phyloP scores from a whole-genome alignment of 2,329 filamentous ascomycete species.

The Blastomyces parvus region DNA sequence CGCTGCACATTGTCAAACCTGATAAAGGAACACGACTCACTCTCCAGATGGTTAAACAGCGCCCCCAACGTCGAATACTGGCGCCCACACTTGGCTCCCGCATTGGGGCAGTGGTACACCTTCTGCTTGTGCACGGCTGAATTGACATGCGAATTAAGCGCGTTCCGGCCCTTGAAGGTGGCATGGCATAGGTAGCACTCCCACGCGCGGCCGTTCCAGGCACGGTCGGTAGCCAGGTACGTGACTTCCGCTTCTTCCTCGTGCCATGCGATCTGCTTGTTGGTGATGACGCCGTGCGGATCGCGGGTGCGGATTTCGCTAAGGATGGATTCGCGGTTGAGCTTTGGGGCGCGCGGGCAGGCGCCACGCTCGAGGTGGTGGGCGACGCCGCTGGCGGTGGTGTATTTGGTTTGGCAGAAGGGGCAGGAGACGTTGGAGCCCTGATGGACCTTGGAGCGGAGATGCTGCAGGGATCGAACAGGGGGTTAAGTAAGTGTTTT shows the following conservation, averaged over 20 bases:
- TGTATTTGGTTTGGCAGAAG: conserved; percentile 43
- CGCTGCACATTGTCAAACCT: conserved; percentile 35
- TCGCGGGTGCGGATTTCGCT: conserved; percentile 40
- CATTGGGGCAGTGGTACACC: conserved; percentile 38
- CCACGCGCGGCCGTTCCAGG: conserved; percentile 41
- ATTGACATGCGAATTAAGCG: conserved; percentile 46
- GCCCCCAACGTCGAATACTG: conserved; percentile 34
- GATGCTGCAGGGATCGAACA: conserved; percentile 37
- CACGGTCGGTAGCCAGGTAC: conserved; percentile 31
- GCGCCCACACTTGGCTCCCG: conserved; percentile 23
- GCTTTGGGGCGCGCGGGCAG: conserved; percentile 38
- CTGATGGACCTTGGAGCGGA: conserved; percentile 45
- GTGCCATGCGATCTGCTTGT: conserved; percentile 42
- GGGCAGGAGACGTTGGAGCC: conserved; percentile 42
- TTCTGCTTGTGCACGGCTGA: conserved; percentile 44
- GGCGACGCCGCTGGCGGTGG: conserved; percentile 45
- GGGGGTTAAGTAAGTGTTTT: no score
- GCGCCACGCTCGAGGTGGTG: conserved; percentile 50
- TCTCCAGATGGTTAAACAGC: conserved; percentile 40
- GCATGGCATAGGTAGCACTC: conserved; percentile 48
- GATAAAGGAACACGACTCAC: conserved; percentile 34
- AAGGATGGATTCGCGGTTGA: conserved; percentile 45
- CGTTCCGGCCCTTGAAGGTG: conserved; percentile 28
- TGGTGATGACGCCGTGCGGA: conserved; percentile 41
- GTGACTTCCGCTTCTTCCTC: conserved; percentile 20